A percentile compares a stretch with the other conserved stretches of the same genome.
These are phyloP conservation scores for Eucalyptus albens DNA, from an alignment of 345 rosid species.

Conservation along the genomic window DNA sequence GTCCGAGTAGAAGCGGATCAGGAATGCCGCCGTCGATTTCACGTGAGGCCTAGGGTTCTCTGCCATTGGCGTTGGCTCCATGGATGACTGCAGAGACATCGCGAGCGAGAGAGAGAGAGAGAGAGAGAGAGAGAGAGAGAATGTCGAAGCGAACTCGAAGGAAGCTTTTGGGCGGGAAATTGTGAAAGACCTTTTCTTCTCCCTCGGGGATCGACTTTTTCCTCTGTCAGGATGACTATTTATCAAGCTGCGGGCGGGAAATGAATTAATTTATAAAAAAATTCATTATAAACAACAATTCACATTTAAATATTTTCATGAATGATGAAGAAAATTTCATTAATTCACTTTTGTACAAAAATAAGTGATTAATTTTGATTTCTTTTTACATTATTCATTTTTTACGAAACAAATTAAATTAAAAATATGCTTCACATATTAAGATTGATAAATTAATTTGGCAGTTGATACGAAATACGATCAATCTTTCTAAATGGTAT, in stretches of 20 bases:
- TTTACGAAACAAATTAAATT: no score
- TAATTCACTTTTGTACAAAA: no score
- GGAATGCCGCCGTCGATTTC: constrained; percentile 42
- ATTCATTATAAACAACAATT: no score
- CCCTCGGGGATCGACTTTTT: no score
- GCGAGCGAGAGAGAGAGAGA: background rate
- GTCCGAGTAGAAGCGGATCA: constrained; percentile 31
- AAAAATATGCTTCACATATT: background rate
- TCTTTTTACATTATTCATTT: no score
- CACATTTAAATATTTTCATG: no score
- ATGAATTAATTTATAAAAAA: background rate
- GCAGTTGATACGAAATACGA: background rate
- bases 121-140: background rate
- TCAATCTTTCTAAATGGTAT: background rate
- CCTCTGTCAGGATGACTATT: no score
- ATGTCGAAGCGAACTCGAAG: background rate
- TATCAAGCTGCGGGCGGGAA: no score
- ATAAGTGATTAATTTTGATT: no score
- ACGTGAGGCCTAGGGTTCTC: constrained; percentile 5
- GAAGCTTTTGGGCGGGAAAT: background rate
- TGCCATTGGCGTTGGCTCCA: background rate
- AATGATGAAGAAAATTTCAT: no score
- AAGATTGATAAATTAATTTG: background rate
- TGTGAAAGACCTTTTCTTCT: no score
- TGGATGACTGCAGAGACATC: background rate